Evolutionary conservation across 116 monocot species (phyloP).

Genomic region (Trichopus zeylanicus): DNA sequence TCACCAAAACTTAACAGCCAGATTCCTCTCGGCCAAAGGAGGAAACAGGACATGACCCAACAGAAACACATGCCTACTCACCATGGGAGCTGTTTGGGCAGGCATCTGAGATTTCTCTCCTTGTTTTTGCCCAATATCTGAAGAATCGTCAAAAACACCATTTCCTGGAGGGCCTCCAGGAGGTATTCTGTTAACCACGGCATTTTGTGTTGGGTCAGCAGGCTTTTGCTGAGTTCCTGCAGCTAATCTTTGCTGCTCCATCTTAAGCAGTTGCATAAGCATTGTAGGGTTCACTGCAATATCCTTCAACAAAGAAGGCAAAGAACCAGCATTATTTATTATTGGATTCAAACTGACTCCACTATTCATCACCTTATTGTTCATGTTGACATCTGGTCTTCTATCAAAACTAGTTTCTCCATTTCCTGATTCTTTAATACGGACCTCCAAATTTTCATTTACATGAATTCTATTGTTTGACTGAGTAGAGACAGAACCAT

Average conservation of each 20-base stretch:
- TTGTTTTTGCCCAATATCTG: constrained; percentile 20
- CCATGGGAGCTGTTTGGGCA: constrained; percentile 30
- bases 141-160: constrained; percentile 7
- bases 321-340: constrained; percentile 16
- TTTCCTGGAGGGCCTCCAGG: constrained; percentile 12
- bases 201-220: constrained; percentile 6
- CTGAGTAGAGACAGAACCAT: constrained; percentile 11
- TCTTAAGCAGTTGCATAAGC: constrained; percentile 57
- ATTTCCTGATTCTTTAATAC: constrained; percentile 18
- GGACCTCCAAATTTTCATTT: constrained; percentile 19
- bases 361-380: constrained; percentile 9
- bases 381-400: constrained; percentile 12
- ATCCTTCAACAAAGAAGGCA: constrained; percentile 57
- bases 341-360: constrained; percentile 11
- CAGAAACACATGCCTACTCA: constrained; percentile 8
- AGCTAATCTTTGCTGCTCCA: constrained; percentile 52
- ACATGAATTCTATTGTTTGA: background rate
- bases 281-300: constrained; percentile 75
- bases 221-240: constrained; percentile 36
- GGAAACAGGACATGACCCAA: too few relatives aligned
- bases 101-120: constrained; percentile 21
- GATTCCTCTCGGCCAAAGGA: too few relatives aligned
- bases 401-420: constrained; percentile 1
- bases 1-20: too few relatives aligned
- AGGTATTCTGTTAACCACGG: constrained; percentile 7